A percentile compares a stretch with the other conserved stretches of the same genome.
These are phyloP conservation scores for Strobilomyces confusus DNA, from an alignment of 768 basidiomycete species.

Conservation along the genomic window DNA sequence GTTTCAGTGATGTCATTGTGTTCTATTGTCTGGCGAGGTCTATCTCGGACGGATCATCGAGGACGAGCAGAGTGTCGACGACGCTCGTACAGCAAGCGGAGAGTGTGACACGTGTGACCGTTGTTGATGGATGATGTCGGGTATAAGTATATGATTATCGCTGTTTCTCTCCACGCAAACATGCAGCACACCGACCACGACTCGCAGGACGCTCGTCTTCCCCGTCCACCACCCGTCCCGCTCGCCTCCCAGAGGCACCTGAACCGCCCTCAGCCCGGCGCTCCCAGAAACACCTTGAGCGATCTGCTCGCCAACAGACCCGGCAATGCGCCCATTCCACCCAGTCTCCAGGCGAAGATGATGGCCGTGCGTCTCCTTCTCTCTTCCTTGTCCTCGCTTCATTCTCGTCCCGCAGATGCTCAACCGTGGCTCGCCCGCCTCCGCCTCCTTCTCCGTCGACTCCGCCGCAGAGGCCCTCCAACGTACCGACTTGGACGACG, in stretches of 20 bases:
- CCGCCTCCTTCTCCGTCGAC: conserved; percentile 35
- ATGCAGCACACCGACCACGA: conserved; percentile 25
- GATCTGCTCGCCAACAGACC: conserved; percentile 43
- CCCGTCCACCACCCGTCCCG: not conserved
- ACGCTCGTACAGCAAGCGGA: conserved; percentile 7
- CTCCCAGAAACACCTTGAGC: conserved; percentile 29
- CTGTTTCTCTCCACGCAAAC: conserved; percentile 15
- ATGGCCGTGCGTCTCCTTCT: conserved; percentile 58
- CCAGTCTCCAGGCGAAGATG: conserved; percentile 90
- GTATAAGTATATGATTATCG: conserved; percentile 36
- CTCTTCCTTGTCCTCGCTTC: not conserved
- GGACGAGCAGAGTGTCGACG: no score
- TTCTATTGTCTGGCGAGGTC: conserved; percentile 2
- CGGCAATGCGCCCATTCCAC: conserved; percentile 72
- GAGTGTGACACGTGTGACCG: not conserved
- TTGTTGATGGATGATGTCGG: not conserved
- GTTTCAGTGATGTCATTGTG: not conserved
- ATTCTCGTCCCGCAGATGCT: conserved; percentile 41
- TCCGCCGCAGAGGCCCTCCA: conserved; percentile 39
- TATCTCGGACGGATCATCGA: conserved; percentile 17
- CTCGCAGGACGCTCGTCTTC: not conserved
- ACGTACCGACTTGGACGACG: conserved; percentile 31
- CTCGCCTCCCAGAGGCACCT: conserved; percentile 8
- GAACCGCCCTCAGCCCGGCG: conserved; percentile 11
- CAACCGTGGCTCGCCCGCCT: conserved; percentile 33